Evolutionary conservation across 768 basidiomycete species (phyloP), one percentile per base, ranked within the genome.

Genomic region (Amanita thiersii): DNA sequence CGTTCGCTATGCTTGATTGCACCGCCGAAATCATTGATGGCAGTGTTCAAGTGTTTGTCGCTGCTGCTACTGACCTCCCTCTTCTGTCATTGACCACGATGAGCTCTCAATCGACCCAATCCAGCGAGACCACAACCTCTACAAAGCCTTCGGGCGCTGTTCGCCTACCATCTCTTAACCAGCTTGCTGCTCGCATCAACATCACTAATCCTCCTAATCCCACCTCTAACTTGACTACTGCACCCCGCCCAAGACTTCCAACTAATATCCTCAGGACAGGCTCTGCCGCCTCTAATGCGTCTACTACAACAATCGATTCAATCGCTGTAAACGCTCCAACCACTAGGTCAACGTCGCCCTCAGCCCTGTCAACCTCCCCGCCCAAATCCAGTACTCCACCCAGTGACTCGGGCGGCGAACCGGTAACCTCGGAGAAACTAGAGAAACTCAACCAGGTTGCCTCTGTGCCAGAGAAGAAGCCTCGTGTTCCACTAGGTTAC

Each of bases 161-260:
- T 19, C 75, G 84, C 17, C 65, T 79, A 12, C 85, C 85, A 0
- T 86, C 86, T 5, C 70, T 89, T 10, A 83, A 86, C 63, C 83
- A 87, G 59, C 77, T 89, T 41, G 86, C 83, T 2, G 86, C 86
- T 4, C 78, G 84, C 37, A 84, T 87, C 57, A 75, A 69, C 51
- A 62, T 70, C 38, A 14, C 29, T 12, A 75, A 64, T 36, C 51
- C 53, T 19, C 47, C 56, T 15, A 52, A 56, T 30, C 54, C 58
- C 34, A 44, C 55, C 6, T 43, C 65, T 34, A 37, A 55, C 36
- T 39, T 54, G 10, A 46, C 52, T 10, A 56, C 64, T 10, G 67
- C 70, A 6, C 60, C 71, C 23, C 76, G 86, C 28, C 84, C 86
- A 1, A 79, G 86, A 45, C 72, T 89, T 12, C 76, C 79, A n/a